Conservation (phyloP, 108 stramenopile species). For the Cyclotella distinguenda region DNA sequence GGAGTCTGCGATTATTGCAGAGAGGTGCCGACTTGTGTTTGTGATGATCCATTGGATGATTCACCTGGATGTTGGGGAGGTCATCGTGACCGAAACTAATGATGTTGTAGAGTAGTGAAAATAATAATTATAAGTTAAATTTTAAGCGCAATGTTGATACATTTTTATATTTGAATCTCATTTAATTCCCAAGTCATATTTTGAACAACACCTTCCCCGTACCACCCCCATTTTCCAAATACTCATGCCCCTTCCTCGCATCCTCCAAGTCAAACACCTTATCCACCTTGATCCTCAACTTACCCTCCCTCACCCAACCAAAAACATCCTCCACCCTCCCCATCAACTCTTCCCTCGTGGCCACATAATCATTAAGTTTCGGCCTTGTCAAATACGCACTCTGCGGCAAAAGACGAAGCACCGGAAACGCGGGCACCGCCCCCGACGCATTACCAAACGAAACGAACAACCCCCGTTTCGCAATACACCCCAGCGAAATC, state of each 20-base stretch:
- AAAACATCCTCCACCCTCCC: slow-evolving; percentile 70
- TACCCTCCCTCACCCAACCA: slow-evolving; percentile 71
- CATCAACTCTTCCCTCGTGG: slow-evolving; percentile 63
- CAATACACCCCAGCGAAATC: slow-evolving; percentile 71
- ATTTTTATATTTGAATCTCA: no score
- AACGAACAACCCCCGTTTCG: slow-evolving; percentile 78
- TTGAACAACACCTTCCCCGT: slow-evolving; percentile 77
- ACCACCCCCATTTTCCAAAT: slow-evolving; percentile 75
- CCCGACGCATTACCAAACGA: slow-evolving; percentile 88
- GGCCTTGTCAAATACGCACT: slow-evolving; percentile 84
- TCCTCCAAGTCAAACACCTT: slow-evolving; percentile 64
- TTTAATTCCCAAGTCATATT: no score
- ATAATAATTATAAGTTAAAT: no score
- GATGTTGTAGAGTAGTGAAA: not conserved
- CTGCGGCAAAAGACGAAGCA: slow-evolving; percentile 66
- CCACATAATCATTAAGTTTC: slow-evolving; percentile 78
- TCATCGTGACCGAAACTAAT: not conserved
- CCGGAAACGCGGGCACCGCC: slow-evolving; percentile 83
- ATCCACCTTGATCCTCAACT: slow-evolving; percentile 73
- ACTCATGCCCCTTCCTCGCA: slow-evolving; percentile 70
- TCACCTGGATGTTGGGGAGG: slow-evolving; percentile 43
- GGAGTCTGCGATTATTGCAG: slow-evolving; percentile 47
- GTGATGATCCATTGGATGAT: slow-evolving; percentile 37
- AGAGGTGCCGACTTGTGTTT: slow-evolving; percentile 39
- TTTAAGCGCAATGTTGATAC: no score